Evolutionary conservation across 345 rosid genomes (phyloP), one percentile per base, ranked within the genome.

Genomic region (Fremontodendron californicum): DNA sequence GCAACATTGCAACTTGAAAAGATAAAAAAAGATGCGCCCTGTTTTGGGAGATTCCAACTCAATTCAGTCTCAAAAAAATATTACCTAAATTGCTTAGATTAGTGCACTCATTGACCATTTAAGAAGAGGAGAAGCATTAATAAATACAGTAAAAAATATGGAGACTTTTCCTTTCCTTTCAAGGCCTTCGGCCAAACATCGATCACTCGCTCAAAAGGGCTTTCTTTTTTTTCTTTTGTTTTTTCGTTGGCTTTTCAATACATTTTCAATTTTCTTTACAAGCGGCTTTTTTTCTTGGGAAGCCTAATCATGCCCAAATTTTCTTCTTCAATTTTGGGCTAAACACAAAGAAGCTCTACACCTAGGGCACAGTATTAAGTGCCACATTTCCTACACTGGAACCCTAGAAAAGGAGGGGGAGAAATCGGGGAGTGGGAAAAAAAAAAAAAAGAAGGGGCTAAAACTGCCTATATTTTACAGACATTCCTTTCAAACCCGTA

Each of bases 151-250:
- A n/a, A 43, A 37, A 76, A 39, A 78, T 55, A 39, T 6, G 66
- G 31, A 54, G 69, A 46, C 77, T 61, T 63, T 68, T 37, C 72
- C 1, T 70, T 77, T 66, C 51, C 40, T 52, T 77, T 65, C 16
- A 43, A 68, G 82, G 87, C 87, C 87, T 86, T 82, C 79, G 86
- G 87, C 87, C 84, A 0, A 77, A 78, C 70, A 69, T 73, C 18
- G 64, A 60, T 60, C 37, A 60, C 35, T 12, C 4, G 37, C 64
- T 60, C 71, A 5, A 29, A 65, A 80, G 57, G 21, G 55, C 46
- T n/a, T 21, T 15, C 33, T 33, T 65, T 42, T 29, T 43, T 10
- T 40, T 0, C 13, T 16, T 45, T 37, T 43, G 51, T 29, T 45
- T n/a, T 27, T 39, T 4, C 33, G 31, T 11, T 48, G n/a, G n/a